Evolutionary conservation across 2,329 filamentous ascomycete species (phyloP), one percentile per base, ranked within the genome.

Genomic region (Pseudopithomyces chartarum): DNA sequence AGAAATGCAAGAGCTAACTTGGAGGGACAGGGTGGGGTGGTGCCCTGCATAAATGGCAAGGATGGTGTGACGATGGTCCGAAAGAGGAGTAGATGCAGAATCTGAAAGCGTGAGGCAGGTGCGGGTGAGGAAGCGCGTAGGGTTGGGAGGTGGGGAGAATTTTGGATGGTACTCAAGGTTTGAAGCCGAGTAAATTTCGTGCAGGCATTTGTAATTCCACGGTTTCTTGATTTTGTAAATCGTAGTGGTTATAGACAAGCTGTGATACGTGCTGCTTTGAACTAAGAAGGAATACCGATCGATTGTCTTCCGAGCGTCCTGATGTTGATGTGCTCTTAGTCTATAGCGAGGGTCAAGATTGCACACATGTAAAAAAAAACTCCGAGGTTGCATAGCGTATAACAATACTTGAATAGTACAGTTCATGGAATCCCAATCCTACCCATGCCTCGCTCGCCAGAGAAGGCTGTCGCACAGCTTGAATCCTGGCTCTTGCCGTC

Each of bases 341-440:
- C n/a, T n/a, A n/a, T n/a, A 29, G 8, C 26, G 5, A 29, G 8
- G 26, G 26, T 29, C 26, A 29, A 5, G 26, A 5, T 5, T 29
- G 26, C 4, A 29, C 8, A 8, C 26, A 29, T 29, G 26, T 29
- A 8, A 5, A 8, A 29, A 26, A 44, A 23, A 26, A n/a, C 34
- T 23, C 17, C 22, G 39, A 10, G 22, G 15, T 26, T 44, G 10
- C 6, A 19, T 33, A 23, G 20, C 19, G 17, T 19, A 29, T 19
- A 58, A 45, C 45, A 40, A n/a, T 39, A 52, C 44, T 45, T 53
- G 52, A 44, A 53, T 58, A 34, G 46, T 56, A 54, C 51, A 56
- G 20, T 44, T 33, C 54, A 19, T 17, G 17, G 19, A 2, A 17
- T 23, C 19, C 26, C 12, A 40, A 47, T 22, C 20, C 6, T 6